Evolutionary conservation across 2,329 filamentous ascomycete species (phyloP), one percentile per base, ranked within the genome.

Genomic region (Amauroascus niger): DNA sequence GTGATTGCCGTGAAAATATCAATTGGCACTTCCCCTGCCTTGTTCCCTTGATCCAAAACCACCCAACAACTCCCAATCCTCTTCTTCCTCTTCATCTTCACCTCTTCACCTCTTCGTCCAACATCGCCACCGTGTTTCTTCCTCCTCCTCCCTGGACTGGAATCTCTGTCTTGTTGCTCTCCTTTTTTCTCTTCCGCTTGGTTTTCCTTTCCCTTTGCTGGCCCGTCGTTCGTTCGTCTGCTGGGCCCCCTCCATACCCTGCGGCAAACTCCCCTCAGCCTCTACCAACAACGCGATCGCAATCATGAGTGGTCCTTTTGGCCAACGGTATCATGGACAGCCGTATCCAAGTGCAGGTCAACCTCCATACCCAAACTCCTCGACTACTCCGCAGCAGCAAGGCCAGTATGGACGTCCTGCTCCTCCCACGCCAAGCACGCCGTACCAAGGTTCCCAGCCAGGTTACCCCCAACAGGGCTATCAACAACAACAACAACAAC

Each of bases 291-390:
- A 53, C 47, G 49, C 55, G 43, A 20, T 55, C 49, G 56, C 61
- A 57, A 66, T 53, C 58, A 70, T 71, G 69, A 67, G 65, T 55
- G 64, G 61, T 57, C 66, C 64, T 45, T 69, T 69, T 61, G 60
- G 65, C 57, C 67, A 64, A 61, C 64, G 59, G 49, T 69, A 69
- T 61, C 64, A 64, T 59, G 62, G 63, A 56, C 69, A 70, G 61
- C 59, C 62, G 37, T 62, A 61, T 32, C 58, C 63, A 53, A 62
- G 58, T 49, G 62, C 64, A 16, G 58, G 65, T 49, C 69, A 71
- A 56, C 66, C 68, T 35, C 67, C 68, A 18, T 67, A 71, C 58
- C 64, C 67, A 24, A 59, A 63, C 44, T 60, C 65, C 52, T 58
- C 64, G 48, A 56, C 58, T 20, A 58, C 64, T 30, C 61, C 59